Base-by-base conservation (phyloP, 75 land plant genomes). In the Picea glauca region DNA sequence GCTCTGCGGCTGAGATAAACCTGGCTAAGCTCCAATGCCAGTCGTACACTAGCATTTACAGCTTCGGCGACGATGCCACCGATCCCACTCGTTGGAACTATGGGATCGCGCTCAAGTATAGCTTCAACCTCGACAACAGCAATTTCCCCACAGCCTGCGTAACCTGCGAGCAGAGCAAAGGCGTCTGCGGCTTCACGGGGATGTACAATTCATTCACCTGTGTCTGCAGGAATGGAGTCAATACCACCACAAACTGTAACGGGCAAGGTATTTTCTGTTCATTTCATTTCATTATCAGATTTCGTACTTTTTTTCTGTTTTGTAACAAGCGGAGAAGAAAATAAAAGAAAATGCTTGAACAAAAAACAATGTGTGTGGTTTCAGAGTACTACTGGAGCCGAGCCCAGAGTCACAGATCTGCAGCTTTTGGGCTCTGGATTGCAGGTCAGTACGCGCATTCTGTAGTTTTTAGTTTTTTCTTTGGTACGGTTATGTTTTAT, bases 221-320 rank as follows among this genome's bases (percentile, higher is more conserved):
- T 23, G 81, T 75, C 33, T 80, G 81, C 81, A 60, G 62, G 30
- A 76, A 77, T 76, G 81, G 81, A 31, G 78, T 80, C 17, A 80
- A 80, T 59, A 80, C 81, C 8, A 80, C 81, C 38, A 75, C 81
- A 2, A 12, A 58, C n/a, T 80, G 81, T 46, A 50, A 14, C 43
- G 81, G 78, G 4, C 77, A 75, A 58, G 77, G 74, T 70, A 70
- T 20, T 20, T 38, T 1, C 18, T 17, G 0, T 40, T 5, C 21
- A 58, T 17, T 17, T 14, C 18, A 58, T 58, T 58, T 58, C 60
- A 13, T 3, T 17, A 3, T 7, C 6, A n/a, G n/a, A n/a, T n/a
- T 18, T 68, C 20, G 1, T 20, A 5, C 0, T 68, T 6, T 20
- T 3, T 1, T 6, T 4, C 35, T 2, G 1, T 1, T 3, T 35